Evolutionary conservation across 441 rosid genomes (phyloP).

Genomic region (Viola pubescens): DNA sequence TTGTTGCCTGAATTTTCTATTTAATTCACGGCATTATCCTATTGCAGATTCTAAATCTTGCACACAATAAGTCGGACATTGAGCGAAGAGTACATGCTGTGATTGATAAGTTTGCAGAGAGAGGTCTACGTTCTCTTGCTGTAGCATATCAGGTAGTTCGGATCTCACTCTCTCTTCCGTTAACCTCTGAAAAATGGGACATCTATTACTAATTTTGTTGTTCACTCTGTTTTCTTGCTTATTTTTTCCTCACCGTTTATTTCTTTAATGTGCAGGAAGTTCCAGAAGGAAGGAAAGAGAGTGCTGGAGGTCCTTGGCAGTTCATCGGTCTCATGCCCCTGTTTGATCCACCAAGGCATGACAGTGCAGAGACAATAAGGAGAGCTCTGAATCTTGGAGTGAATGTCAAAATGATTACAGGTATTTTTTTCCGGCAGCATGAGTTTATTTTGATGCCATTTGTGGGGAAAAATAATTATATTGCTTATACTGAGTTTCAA

Average conservation of each 20-base stretch:
- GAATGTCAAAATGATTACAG: constrained; percentile 96
- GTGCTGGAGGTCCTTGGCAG: constrained; percentile 91
- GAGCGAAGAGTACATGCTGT: constrained; percentile 85
- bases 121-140: constrained; percentile 91
- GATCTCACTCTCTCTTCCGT: not conserved
- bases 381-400: constrained; percentile 93
- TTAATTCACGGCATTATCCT: constrained; percentile 10
- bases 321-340: constrained; percentile 93
- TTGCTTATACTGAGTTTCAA: constrained; percentile 11
- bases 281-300: constrained; percentile 79
- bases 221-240: not conserved
- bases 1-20: not conserved
- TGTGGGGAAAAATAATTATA: not conserved
- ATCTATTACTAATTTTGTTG: not conserved
- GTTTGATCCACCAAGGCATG: constrained; percentile 97
- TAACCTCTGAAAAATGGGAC: not conserved
- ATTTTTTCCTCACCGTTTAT: not conserved
- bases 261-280: constrained; percentile 51
- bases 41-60: constrained; percentile 72
- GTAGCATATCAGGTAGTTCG: constrained; percentile 76
- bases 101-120: constrained; percentile 89
- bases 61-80: constrained; percentile 75
- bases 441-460: not conserved
- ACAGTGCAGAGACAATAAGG: constrained; percentile 92
- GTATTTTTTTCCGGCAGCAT: constrained; percentile 20